These are phyloP conservation scores for Ogataea pini DNA, from an alignment of 805 yeast species.

Conservation along the genomic window DNA sequence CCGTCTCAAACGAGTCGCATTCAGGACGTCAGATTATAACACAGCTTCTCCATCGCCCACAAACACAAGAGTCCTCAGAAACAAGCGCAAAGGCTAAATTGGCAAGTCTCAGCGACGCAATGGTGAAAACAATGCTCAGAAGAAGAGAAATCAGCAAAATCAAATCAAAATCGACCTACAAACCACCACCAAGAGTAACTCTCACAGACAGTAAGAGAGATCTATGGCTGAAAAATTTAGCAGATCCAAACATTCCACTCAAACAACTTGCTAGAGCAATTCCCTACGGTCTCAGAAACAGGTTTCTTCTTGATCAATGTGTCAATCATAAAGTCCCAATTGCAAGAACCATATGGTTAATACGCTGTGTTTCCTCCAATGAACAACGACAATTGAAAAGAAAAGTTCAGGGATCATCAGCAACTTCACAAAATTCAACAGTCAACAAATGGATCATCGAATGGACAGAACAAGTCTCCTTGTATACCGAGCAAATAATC, in stretches of 20 bases:
- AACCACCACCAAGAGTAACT: constrained; percentile 87
- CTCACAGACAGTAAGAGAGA: constrained; percentile 84
- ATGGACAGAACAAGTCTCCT: constrained; percentile 85
- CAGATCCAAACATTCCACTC: constrained; percentile 65
- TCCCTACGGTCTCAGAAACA: constrained; percentile 87
- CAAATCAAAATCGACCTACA: constrained; percentile 54
- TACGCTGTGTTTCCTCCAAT: constrained; percentile 81
- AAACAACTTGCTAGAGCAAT: constrained; percentile 70
- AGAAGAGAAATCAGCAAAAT: constrained; percentile 48
- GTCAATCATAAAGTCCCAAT: constrained; percentile 68
- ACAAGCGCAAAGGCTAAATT: constrained; percentile 24
- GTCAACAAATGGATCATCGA: constrained; percentile 73
- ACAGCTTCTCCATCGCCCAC: constrained; percentile 33
- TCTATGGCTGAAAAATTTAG: constrained; percentile 80
- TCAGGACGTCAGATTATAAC: constrained; percentile 63
- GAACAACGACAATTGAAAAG: constrained; percentile 63
- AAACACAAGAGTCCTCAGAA: constrained; percentile 14
- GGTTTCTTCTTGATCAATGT: constrained; percentile 71
- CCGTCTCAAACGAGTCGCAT: constrained; percentile 64
- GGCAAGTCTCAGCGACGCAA: constrained; percentile 48
- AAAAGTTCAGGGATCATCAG: constrained; percentile 33
- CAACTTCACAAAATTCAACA: constrained; percentile 29
- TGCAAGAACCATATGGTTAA: constrained; percentile 86
- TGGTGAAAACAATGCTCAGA: constrained; percentile 49
- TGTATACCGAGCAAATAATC: constrained; percentile 54